Conservation (phyloP, 2,329 filamentous ascomycete species). For the Colletotrichum chrysophilum region DNA sequence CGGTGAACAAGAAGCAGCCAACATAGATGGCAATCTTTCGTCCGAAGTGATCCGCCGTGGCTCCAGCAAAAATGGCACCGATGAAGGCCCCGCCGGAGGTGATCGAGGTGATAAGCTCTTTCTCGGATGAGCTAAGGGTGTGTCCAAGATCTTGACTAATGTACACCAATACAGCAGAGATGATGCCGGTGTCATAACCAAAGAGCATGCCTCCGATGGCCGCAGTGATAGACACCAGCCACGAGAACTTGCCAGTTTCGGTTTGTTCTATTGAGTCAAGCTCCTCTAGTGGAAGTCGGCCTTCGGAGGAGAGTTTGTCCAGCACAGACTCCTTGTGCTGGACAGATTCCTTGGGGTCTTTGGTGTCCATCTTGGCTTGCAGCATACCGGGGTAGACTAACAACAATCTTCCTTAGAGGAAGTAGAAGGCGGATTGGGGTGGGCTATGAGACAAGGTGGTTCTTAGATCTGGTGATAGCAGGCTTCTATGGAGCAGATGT, state of each 20-base stretch:
- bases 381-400: neutral
- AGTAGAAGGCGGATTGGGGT: neutral
- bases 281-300: neutral
- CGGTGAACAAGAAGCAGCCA: conserved; percentile 34
- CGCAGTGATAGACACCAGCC: neutral
- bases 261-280: conserved; percentile 17
- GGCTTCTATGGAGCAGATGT: neutral
- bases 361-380: neutral
- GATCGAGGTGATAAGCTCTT: conserved; percentile 57
- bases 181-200: conserved; percentile 51
- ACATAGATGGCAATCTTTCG: conserved; percentile 45
- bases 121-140: conserved; percentile 44
- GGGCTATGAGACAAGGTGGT: neutral
- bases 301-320: neutral
- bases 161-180: conserved; percentile 47
- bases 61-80: conserved; percentile 24
- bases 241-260: conserved; percentile 22
- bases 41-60: conserved; percentile 31
- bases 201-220: conserved; percentile 26
- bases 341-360: neutral
- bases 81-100: conserved; percentile 44
- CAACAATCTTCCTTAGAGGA: neutral
- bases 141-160: conserved; percentile 43
- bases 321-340: neutral
- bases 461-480: neutral